phyloP scores from a whole-genome alignment of 257 asterid genomes.

The Gentiana straminea region DNA sequence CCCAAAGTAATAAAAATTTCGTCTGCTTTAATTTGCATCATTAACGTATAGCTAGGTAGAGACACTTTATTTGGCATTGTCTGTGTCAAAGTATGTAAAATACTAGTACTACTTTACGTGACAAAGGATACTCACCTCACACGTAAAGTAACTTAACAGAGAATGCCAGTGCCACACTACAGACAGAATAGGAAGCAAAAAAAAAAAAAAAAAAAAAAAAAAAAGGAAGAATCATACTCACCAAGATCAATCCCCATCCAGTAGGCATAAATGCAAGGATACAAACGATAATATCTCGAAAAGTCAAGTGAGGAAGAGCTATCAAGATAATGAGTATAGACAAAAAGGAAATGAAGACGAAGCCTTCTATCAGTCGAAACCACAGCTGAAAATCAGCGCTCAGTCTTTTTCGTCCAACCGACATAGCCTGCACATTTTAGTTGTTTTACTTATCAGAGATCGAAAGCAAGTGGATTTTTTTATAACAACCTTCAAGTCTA shows the following conservation, averaged over 20 bases:
- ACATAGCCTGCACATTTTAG: conserved; percentile 39
- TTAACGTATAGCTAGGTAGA: too few species aligned
- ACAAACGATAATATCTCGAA: conserved; percentile 69
- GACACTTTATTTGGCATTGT: too few species aligned
- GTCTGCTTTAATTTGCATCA: not conserved
- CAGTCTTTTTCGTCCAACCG: conserved; percentile 64
- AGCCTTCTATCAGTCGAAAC: conserved; percentile 65
- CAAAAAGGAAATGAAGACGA: conserved; percentile 53
- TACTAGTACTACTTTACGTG: too few species aligned
- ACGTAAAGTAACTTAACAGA: too few species aligned
- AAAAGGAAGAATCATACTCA: conserved; percentile 15
- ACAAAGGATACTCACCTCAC: too few species aligned
- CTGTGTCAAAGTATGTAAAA: too few species aligned
- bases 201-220: not conserved
- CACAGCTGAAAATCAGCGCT: conserved; percentile 78
- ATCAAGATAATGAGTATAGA: conserved; percentile 49
- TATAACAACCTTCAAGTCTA: too few species aligned
- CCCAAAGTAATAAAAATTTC: not conserved
- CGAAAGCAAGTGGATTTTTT: too few species aligned
- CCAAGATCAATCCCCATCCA: conserved; percentile 95
- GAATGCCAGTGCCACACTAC: too few species aligned
- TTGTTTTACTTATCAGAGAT: too few species aligned
- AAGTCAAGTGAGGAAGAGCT: conserved; percentile 58
- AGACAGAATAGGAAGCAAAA: too few species aligned
- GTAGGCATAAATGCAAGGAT: conserved; percentile 93